Evolutionary conservation across 768 basidiomycete species (phyloP), one percentile per base, ranked within the genome.

Genomic region (Lactarius sp.): DNA sequence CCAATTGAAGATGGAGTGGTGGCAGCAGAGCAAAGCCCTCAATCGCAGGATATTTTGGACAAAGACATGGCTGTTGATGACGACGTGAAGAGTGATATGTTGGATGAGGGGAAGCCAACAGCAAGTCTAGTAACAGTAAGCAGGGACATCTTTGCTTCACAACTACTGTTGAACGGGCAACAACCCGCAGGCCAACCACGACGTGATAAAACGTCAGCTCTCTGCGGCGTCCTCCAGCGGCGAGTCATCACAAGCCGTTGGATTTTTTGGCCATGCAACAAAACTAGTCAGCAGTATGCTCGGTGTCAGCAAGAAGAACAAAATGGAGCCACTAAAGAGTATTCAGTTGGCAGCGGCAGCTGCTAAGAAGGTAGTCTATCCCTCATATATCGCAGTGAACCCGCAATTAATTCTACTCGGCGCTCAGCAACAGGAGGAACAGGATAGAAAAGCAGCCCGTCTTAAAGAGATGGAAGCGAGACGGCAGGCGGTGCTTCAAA

Each of bases 381-480:
- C 36, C 51, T 51, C 18, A 44, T 57, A 20, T 56, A 61, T 68
- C 47, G 0, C 53, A 4, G 31, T 52, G 39, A 34, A 39, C 27
- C n/a, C 49, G 52, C 2, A 36, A 46, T 44, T 65, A 27, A 59
- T 31, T 37, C 56, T 56, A 36, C 12, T 37, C 37, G 51, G 6
- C 51, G 46, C 56, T 31, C 70, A 97, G 95, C 92, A 95, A 80
- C 90, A 95, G 78, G 91, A 90, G 68, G 90, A 92, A 71, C 81
- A 82, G 39, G 92, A 92, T 67, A 92, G 88, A 75, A 92, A 90
- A 74, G 83, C 81, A 1, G 76, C 81, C 12, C 79, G 88, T 33
- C 75, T 88, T 63, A 92, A 85, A 68, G 89, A 93, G 62, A 90
- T 90, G 85, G 94, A 95, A 68, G 80, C 81, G 52, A 81, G 92